A percentile compares a stretch with the other conserved stretches of the same genome.
Evolutionary conservation across 192 early-diverging fungal species (phyloP).

Genomic region (Podila horticola): DNA sequence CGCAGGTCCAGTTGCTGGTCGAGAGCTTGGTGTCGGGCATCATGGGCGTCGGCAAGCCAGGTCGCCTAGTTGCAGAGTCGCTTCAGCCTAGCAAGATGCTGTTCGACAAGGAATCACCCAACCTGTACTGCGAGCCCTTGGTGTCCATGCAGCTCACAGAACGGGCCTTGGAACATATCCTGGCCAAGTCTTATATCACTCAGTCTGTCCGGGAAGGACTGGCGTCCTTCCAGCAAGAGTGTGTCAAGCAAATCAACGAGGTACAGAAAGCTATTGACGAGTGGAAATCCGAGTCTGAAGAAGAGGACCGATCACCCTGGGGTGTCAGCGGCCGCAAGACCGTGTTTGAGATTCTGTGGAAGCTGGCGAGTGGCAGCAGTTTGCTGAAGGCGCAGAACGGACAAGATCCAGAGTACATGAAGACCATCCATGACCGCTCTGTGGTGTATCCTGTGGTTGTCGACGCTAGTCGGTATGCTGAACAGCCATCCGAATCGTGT

Average conservation of each 20-base stretch:
- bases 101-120: slow-evolving; percentile 83
- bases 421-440: slow-evolving; percentile 12
- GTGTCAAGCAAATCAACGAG: slow-evolving; percentile 5
- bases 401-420: not conserved
- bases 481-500: not conserved
- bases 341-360: slow-evolving; percentile 42
- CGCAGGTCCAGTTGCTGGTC: slow-evolving; percentile 30
- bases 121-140: slow-evolving; percentile 79
- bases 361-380: slow-evolving; percentile 24
- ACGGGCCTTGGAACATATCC: slow-evolving; percentile 19
- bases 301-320: slow-evolving; percentile 36
- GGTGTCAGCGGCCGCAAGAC: slow-evolving; percentile 40
- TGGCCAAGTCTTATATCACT: not conserved
- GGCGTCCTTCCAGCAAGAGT: slow-evolving; percentile 10
- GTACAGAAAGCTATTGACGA: slow-evolving; percentile 25
- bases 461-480: slow-evolving; percentile 13
- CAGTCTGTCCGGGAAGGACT: not conserved
- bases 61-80: slow-evolving; percentile 30
- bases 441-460: slow-evolving; percentile 36
- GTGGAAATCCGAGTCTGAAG: not conserved
- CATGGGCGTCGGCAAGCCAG: slow-evolving; percentile 32
- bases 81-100: slow-evolving; percentile 66
- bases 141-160: slow-evolving; percentile 52
- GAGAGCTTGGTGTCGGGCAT: slow-evolving; percentile 24
- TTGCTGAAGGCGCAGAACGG: not conserved